A percentile compares a stretch with the other conserved stretches of the same genome.
phyloP scores from a whole-genome alignment of 2,329 filamentous ascomycete species.

The Colletotrichum eremochloae region DNA sequence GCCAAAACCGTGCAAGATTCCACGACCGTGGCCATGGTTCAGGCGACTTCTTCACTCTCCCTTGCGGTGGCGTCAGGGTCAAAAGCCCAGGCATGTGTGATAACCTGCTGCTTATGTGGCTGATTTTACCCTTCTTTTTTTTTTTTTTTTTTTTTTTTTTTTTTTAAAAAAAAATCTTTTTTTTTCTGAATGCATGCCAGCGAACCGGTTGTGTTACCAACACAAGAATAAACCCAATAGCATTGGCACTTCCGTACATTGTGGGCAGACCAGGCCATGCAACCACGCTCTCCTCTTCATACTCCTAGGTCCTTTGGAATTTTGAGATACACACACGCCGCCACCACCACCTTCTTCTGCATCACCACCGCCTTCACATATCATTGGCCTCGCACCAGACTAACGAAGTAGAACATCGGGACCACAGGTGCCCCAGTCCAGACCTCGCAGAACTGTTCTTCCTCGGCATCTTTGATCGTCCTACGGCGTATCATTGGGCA shows the following conservation, averaged over 20 bases:
- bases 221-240: constrained; percentile 1
- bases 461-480: constrained; percentile 31
- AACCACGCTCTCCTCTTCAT: constrained; percentile 6
- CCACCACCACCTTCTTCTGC: constrained; percentile 23
- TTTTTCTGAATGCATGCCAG: constrained; percentile 9
- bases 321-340: constrained; percentile 7
- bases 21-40: constrained; percentile 20
- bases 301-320: not conserved
- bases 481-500: constrained; percentile 26
- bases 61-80: constrained; percentile 3
- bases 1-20: not conserved
- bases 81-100: not conserved
- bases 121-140: not conserved
- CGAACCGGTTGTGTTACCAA: not conserved
- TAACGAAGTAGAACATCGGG: not conserved
- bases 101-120: not conserved
- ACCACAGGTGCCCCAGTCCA: not conserved
- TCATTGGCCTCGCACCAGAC: constrained; percentile 1
- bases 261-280: constrained; percentile 12
- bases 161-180: too few species aligned
- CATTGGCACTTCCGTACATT: constrained; percentile 8
- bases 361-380: not conserved
- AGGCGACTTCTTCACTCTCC: constrained; percentile 29
- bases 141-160: too few species aligned
- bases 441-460: not conserved